Evolutionary conservation across 495 filamentous ascomycete genomes (phyloP), one percentile per base, ranked within the genome.

Genomic region (Xylaria acuta): DNA sequence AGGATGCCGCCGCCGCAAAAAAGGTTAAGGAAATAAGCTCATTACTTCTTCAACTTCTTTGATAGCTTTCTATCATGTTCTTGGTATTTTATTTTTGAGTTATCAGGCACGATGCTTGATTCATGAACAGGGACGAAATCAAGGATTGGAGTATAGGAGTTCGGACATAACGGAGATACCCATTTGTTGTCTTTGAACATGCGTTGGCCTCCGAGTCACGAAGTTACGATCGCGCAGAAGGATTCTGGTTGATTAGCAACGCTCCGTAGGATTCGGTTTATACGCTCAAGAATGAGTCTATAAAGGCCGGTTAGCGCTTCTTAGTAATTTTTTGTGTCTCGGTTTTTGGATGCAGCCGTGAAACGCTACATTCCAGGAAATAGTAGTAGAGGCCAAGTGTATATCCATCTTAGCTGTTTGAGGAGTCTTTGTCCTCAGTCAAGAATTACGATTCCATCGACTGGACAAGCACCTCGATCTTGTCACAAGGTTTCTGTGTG

Each of bases 401-500:
- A 54, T 14, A 54, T 14, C 38, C 11, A 58, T 47, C 5, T 27
- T 18, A 25, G 18, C 34, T 58, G 62, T 40, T n/a, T 4, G 9
- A n/a, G 36, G 18, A 20, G n/a, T 59, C 36, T 60, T 64, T 64
- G 32, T 45, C 47, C 27, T 58, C 30, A 25, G 36, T 58, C 18
- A 67, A 56, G n/a, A 32, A 51, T 56, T 60, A 69, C 41, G 41
- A 66, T 62, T 47, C 79, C 74, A 65, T 74, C 73, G 40, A 56
- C 45, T 76, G 69, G n/a, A 79, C 54, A 38, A 53, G 34, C 41
- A 79, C 63, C 40, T 76, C 71, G 62, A 78, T 67, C 32, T 76
- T 75, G 38, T 63, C 73, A 7, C 71, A 64, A 40, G 69, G 59
- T 62, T 79, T 80, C 60, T 77, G 73, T 64, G 71, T 67, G 5